Percentiles rank a stretch among this genome's conserved stretches.
These are phyloP conservation scores for Centella asiatica DNA, from an alignment of 129 eudicot genomes.

Conservation along the genomic window DNA sequence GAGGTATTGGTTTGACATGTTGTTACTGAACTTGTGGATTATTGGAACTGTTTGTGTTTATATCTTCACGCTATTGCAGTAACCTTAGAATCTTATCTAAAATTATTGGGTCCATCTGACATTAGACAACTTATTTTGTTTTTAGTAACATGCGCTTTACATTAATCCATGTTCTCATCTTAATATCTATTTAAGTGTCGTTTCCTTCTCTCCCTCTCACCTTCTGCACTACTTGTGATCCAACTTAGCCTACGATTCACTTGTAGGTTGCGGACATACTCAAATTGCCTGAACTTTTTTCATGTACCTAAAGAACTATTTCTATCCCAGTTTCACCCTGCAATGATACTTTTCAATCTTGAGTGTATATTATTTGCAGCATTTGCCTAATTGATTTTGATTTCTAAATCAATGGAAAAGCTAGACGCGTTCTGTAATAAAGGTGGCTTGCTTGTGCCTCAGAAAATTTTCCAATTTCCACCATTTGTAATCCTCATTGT, in stretches of 20 bases:
- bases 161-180: too few species aligned
- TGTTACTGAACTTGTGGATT: too few species aligned
- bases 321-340: not conserved
- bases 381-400: not conserved
- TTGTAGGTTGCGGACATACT: not conserved
- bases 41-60: too few species aligned
- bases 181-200: too few species aligned
- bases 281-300: not conserved
- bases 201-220: not conserved
- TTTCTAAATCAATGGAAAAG: not conserved
- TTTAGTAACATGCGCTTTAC: too few species aligned
- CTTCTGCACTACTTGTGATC: not conserved
- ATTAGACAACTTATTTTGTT: not conserved
- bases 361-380: not conserved
- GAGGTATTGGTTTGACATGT: conserved; percentile 45
- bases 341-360: not conserved
- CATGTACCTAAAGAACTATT: not conserved
- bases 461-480: not conserved
- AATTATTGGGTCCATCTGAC: not conserved
- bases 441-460: not conserved
- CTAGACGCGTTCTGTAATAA: not conserved
- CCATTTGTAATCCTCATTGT: not conserved
- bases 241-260: not conserved
- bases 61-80: not conserved
- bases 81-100: not conserved